These are phyloP conservation scores for Pelargonium citronellum DNA, from an alignment of 441 rosid species.

Conservation along the genomic window DNA sequence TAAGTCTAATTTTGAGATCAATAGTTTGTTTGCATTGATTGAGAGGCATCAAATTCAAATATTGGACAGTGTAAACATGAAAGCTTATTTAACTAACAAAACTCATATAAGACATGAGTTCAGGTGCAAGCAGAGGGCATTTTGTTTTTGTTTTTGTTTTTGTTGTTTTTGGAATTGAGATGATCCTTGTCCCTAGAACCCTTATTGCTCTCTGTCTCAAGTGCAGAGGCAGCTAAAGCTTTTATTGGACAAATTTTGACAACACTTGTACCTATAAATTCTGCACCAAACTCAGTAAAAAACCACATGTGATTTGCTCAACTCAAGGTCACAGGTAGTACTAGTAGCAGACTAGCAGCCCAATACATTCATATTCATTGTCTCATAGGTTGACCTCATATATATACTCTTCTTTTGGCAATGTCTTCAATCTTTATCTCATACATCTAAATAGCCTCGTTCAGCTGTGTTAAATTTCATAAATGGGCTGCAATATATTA, in stretches of 20 bases:
- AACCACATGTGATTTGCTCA: neutral
- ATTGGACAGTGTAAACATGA: no score
- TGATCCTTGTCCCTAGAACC: neutral
- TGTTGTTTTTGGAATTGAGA: no score
- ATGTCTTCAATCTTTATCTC: neutral
- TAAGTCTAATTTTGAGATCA: no score
- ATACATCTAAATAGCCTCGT: neutral
- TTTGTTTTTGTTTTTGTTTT: no score
- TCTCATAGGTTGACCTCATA: neutral
- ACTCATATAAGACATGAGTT: no score
- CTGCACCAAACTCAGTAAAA: neutral
- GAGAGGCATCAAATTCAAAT: no score
- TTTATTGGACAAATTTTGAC: neutral
- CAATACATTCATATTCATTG: neutral
- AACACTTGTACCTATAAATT: slow-evolving; percentile 4
- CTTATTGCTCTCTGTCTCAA: neutral
- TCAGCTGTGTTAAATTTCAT: no score
- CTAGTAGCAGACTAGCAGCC: neutral
- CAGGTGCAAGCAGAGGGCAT: no score
- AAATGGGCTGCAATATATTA: no score
- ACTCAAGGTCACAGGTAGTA: slow-evolving; percentile 1
- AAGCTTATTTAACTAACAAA: no score
- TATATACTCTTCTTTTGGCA: neutral
- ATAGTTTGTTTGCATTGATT: no score
- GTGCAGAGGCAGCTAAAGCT: no score